Evolutionary conservation across 108 stramenopile genomes (phyloP), one percentile per base, ranked within the genome.

Genomic region (Pseudonitzschia delicatissima): DNA sequence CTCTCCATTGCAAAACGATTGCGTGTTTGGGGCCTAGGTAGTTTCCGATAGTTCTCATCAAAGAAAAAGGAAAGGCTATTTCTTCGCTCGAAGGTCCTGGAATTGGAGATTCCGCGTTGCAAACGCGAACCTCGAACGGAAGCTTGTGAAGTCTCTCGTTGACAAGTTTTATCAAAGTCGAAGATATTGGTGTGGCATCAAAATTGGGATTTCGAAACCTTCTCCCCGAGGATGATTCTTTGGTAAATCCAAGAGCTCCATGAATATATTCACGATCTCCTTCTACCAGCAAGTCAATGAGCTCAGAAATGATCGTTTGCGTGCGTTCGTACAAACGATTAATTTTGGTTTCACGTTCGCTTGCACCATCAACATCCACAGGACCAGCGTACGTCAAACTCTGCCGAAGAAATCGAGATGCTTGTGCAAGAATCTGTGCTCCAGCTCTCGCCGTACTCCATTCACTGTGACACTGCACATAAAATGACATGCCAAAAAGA

Each of bases 361-460:
- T 47, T 11, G 57, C 34, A 45, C 48, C 62, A 34, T 85, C 87
- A 23, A 65, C 57, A 40, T 72, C 74, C 5, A 64, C 52, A n/a
- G 73, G 59, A 17, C 53, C 67, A 9, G 36, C 28, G n/a, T 15
- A 48, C n/a, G 35, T 60, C 5, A 57, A 11, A 1, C 45, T 39
- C 21, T 66, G 61, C 17, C 70, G 57, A 48, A 94, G 60, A 60
- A 86, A 94, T 52, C 90, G 68, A n/a, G 85, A 74, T 12, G 88
- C 85, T 62, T 94, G 93, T 20, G 88, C 86, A n/a, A 94, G 57
- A 63, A 94, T 86, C 45, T 94, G 93, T 17, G 93, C 93, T 29
- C 93, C 93, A 44, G 93, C 93, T 35, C 93, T 76, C 12, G 93
- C 93, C 23, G 85, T 90, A 64, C 85, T 94, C 93, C 93, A 94